Conservation (phyloP, 345 rosid genomes). For the Ricinus communis region DNA sequence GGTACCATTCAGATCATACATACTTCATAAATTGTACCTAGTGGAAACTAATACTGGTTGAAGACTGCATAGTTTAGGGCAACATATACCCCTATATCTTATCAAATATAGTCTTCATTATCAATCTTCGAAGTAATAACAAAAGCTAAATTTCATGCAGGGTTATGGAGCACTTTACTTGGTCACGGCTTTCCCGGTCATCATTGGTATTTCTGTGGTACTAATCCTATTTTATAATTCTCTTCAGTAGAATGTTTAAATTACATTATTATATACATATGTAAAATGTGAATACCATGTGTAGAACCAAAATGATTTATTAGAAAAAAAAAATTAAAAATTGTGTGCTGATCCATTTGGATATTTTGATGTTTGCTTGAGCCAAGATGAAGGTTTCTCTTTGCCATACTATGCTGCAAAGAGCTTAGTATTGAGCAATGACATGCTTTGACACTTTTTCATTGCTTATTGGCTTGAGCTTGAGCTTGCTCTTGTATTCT, state of each 20-base stretch:
- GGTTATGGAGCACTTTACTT: conserved; percentile 94
- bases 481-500: too few species aligned
- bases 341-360: background rate
- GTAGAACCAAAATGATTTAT: background rate
- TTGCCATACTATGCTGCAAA: background rate
- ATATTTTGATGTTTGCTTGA: background rate
- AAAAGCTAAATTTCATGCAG: conserved; percentile 45
- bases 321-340: background rate
- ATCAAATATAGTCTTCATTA: background rate
- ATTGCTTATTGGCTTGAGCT: too few species aligned
- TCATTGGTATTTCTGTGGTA: conserved; percentile 85
- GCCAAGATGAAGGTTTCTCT: background rate
- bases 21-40: background rate
- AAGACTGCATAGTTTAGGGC: background rate
- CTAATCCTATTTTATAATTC: conserved; percentile 88
- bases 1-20: background rate
- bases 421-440: too few species aligned
- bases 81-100: background rate
- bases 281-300: background rate
- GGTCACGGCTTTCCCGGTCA: conserved; percentile 84
- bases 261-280: background rate
- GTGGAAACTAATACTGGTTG: background rate
- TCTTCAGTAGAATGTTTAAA: conserved; percentile 56
- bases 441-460: too few species aligned
- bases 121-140: conserved; percentile 19